Conservation (phyloP, 2,329 filamentous ascomycete species). For the Aspergillus persii region DNA sequence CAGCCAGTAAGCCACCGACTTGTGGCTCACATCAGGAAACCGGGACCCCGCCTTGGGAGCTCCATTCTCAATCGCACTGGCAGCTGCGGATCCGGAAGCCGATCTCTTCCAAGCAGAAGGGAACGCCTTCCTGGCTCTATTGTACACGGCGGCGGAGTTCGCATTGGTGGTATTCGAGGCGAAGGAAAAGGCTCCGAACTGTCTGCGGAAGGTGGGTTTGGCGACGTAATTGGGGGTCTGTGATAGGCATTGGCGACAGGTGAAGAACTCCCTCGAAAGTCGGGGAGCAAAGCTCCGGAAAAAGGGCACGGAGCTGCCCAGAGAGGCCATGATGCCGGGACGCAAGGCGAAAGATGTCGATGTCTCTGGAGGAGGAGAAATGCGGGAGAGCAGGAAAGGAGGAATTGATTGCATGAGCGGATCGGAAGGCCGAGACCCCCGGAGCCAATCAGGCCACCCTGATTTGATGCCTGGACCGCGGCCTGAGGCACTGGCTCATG, state of each 20-base stretch:
- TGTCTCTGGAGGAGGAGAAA: not conserved
- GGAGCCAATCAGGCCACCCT: slow-evolving; percentile 18
- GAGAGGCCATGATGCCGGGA: slow-evolving; percentile 31
- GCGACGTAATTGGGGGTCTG: slow-evolving; percentile 29
- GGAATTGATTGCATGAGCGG: not conserved
- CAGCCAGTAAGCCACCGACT: slow-evolving; percentile 85
- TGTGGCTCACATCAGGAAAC: slow-evolving; percentile 65
- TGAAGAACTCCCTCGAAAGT: slow-evolving; percentile 39
- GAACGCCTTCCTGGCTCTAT: slow-evolving; percentile 29
- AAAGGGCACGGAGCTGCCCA: slow-evolving; percentile 30
- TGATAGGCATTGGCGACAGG: slow-evolving; percentile 41
- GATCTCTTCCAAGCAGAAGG: slow-evolving; percentile 23
- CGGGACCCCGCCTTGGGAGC: slow-evolving; percentile 32
- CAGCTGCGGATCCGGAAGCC: slow-evolving; percentile 19
- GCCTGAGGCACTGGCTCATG: too few relatives aligned
- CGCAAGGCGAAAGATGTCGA: not conserved
- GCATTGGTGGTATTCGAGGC: slow-evolving; percentile 24
- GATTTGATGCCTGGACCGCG: slow-evolving; percentile 12
- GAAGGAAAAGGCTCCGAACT: slow-evolving; percentile 29
- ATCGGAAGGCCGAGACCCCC: slow-evolving; percentile 8
- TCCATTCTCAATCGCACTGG: slow-evolving; percentile 21
- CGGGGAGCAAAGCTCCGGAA: slow-evolving; percentile 37
- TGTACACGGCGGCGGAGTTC: slow-evolving; percentile 23
- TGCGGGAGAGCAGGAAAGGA: not conserved
- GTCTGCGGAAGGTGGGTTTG: slow-evolving; percentile 31